Conservation (phyloP, 2,329 filamentous ascomycete species). For the Dactylella cylindrospora region DNA sequence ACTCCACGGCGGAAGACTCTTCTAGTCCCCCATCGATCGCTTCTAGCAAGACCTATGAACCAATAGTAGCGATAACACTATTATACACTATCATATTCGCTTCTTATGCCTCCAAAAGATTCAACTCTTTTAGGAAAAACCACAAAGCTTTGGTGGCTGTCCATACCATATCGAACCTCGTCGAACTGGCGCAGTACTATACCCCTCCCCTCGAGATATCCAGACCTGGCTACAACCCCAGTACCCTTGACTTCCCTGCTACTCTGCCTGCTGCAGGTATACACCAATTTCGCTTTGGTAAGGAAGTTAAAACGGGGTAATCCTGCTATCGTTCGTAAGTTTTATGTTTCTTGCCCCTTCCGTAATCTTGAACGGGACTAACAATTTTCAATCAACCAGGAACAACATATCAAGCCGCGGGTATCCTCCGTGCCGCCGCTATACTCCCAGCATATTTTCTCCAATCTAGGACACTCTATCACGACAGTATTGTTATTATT, state of each 20-base stretch:
- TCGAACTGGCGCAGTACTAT: slow-evolving; percentile 19
- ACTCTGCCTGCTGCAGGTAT: slow-evolving; percentile 13
- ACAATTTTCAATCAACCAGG: too few species aligned
- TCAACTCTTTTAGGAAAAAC: slow-evolving; percentile 20
- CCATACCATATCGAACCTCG: slow-evolving; percentile 12
- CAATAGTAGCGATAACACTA: slow-evolving; percentile 10
- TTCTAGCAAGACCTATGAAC: slow-evolving; percentile 14
- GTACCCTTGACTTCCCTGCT: slow-evolving; percentile 10
- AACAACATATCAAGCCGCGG: slow-evolving; percentile 20
- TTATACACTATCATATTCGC: slow-evolving; percentile 13
- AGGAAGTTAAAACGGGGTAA: slow-evolving; percentile 22
- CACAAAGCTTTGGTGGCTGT: slow-evolving; percentile 4
- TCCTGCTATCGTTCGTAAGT: slow-evolving; percentile 20
- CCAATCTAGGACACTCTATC: slow-evolving; percentile 19
- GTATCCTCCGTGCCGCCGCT: slow-evolving; percentile 9
- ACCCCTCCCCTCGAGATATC: slow-evolving; percentile 20
- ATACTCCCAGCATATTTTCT: slow-evolving; percentile 9
- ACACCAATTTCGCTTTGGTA: slow-evolving; percentile 22
- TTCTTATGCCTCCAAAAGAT: slow-evolving; percentile 18
- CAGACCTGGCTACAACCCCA: neutral
- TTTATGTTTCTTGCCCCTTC: too few species aligned
- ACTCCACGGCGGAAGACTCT: neutral
- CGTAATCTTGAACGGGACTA: too few species aligned
- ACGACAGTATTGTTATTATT: slow-evolving; percentile 13
- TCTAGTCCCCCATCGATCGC: neutral